Base-by-base conservation (phyloP, 495 filamentous ascomycete genomes). In the Jackrogersella minutella region DNA sequence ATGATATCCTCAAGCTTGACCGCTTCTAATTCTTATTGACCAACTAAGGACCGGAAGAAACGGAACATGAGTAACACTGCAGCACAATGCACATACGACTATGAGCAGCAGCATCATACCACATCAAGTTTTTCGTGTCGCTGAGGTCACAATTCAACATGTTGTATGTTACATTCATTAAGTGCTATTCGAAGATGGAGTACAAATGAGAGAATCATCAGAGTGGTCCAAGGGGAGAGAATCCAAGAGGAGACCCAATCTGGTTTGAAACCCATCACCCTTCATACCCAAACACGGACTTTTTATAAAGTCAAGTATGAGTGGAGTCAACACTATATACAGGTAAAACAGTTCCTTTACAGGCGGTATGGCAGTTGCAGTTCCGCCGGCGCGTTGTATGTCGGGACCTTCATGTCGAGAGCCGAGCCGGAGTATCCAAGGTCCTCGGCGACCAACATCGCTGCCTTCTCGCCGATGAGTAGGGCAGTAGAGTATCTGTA, bases 381-480 rank as follows among this genome's bases (percentile, higher is more conserved):
- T 68, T 87, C 84, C 2, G 84, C 85, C 0, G 86, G 85, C 0
- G 85, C 86, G 62, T 88, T 77, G 65, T 89, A 88, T 7, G 76
- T 82, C 2, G 82, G 81, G 5, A 93, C 88, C 71, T 86, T 86
- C 91, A 95, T 94, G 58, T 91, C 85, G 57, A 95, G 79, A 39
- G 85, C 90, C 40, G 82, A 80, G 14, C 91, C 90, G 21, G 84
- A 87, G 74, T 93, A 93, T 3, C 91, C 91, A 17, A 93, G 79
- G 65, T 93, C 88, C 74, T 92, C 90, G 2, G 86, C 90, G n/a
- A 85, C 79, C 1, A 93, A 80, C 60, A 89, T 77, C 0, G 89
- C 89, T 19, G 84, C 87, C 77, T 95, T 95, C 80, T 95, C 91
- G n/a, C 90, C 91, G 55, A 95, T 93, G 5, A 92, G 79, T 9